phyloP scores from a whole-genome alignment of 805 yeast species.

The Suhomyces xylopsoci region DNA sequence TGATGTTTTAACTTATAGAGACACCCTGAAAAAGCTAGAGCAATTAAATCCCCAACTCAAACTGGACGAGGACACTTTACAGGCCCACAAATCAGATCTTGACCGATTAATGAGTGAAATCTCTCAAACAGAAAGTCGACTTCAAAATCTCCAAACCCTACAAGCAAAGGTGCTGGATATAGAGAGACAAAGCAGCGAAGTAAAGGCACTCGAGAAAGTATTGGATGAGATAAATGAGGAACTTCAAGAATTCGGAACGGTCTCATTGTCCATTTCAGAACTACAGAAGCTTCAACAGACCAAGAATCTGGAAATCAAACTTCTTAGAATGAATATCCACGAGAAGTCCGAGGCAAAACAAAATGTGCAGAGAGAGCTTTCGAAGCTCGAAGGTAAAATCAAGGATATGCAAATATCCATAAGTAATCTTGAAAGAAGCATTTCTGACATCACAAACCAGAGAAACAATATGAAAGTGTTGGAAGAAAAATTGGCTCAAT shows the following conservation, averaged over 20 bases:
- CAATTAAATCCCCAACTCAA: slow-evolving; percentile 2
- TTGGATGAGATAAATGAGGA: slow-evolving; percentile 29
- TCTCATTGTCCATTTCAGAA: slow-evolving; percentile 39
- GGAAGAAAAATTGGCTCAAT: slow-evolving; percentile 11
- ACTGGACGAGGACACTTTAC: not conserved
- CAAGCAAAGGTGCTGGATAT: slow-evolving; percentile 33
- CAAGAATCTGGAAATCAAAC: slow-evolving; percentile 38
- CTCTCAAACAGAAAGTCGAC: slow-evolving; percentile 2
- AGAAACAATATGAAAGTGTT: slow-evolving; percentile 36
- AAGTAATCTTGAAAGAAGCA: slow-evolving; percentile 50
- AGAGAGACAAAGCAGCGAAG: slow-evolving; percentile 28
- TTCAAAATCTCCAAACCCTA: slow-evolving; percentile 15
- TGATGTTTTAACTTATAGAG: slow-evolving; percentile 25
- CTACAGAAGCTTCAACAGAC: slow-evolving; percentile 44
- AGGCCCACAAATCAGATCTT: not conserved
- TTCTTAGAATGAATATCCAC: slow-evolving; percentile 30
- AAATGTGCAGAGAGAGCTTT: slow-evolving; percentile 38
- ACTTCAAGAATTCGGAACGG: slow-evolving; percentile 34
- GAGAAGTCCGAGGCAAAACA: slow-evolving; percentile 44
- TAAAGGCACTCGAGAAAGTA: slow-evolving; percentile 22
- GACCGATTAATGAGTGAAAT: not conserved
- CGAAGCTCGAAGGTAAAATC: slow-evolving; percentile 45
- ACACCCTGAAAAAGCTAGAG: slow-evolving; percentile 14
- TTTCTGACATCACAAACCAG: slow-evolving; percentile 45
- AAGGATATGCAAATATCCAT: slow-evolving; percentile 54